Evolutionary conservation across 768 basidiomycete species (phyloP).

Genomic region (Hypsizygus marmoreus): DNA sequence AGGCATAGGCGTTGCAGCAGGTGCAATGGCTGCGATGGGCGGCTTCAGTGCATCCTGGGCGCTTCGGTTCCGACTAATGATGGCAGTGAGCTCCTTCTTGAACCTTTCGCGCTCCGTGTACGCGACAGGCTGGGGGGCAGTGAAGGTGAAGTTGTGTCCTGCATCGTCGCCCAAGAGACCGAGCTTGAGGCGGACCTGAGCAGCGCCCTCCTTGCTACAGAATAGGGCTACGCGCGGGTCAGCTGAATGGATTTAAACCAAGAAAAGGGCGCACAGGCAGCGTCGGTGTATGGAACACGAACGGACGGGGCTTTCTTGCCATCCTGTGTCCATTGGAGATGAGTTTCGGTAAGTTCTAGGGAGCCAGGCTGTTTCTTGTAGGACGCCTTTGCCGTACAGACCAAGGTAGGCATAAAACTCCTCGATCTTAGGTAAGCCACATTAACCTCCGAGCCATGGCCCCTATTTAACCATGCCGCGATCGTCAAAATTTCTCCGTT

Average conservation of each 20-base stretch:
- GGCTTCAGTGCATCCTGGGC: constrained; percentile 31
- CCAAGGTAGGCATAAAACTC: constrained; percentile 59
- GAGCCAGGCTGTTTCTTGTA: constrained; percentile 83
- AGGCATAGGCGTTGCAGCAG: constrained; percentile 14
- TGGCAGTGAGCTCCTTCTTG: constrained; percentile 75
- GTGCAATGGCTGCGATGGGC: constrained; percentile 26
- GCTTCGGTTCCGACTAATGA: constrained; percentile 74
- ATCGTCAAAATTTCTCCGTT: constrained; percentile 1
- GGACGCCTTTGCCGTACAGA: constrained; percentile 73
- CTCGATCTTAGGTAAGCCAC: constrained; percentile 29
- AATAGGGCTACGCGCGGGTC: constrained; percentile 60
- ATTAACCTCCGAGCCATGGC: neutral
- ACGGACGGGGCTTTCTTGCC: constrained; percentile 66
- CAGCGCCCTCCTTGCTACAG: constrained; percentile 81
- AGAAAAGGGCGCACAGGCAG: constrained; percentile 53
- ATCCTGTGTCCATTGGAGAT: constrained; percentile 81
- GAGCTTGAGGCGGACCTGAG: constrained; percentile 79
- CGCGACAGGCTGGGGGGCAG: constrained; percentile 63
- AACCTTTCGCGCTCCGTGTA: constrained; percentile 77
- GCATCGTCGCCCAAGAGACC: constrained; percentile 67
- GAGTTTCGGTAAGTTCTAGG: constrained; percentile 71
- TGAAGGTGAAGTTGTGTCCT: constrained; percentile 84
- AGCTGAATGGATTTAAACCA: constrained; percentile 13
- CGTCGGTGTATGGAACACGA: constrained; percentile 59
- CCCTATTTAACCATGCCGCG: constrained; percentile 15